Base-by-base conservation (phyloP, 1,284 basidiomycete species). In the Cutaneotrichosporon sp. region DNA sequence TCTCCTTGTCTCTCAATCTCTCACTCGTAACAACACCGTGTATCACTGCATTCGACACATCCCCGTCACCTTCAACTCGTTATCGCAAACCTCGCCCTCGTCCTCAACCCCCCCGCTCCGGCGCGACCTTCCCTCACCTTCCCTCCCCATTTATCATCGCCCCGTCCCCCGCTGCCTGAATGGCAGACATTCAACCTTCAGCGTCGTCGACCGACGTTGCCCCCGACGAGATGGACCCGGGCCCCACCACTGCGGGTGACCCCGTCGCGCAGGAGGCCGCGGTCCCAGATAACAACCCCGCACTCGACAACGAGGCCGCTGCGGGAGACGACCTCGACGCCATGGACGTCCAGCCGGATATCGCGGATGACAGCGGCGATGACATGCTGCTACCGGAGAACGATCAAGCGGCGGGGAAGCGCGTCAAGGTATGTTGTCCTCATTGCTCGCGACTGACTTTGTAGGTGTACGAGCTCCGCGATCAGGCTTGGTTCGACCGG, bases 401-500 rank as follows among this genome's bases (percentile, higher is more conserved):
- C 22, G 65, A 63, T 13, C 62, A 59, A 3, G 54, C 34, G 20
- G 27, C 52, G n/a, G 67, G 67, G 11, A 69, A 67, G 29, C 67
- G 67, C 42, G 67, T 69, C 22, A 69, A 69, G 63, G 67, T 69
- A 29, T 11, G 60, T 59, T 1, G 10, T 18, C n/a, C 29, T 11
- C 11, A 16, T 9, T 29, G 22, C 43, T 18, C 20, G 11, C 13
- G 6, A 22, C 58, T 52, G 31, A 57, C 50, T 8, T 11, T 6
- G 18, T 79, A 95, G 89, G 93, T 97, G 29, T 97, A 97, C 79
- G 89, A 94, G 79, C 87, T 97, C 63, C 85, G 92, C 59, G 90
- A 89, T 60, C 85, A 89, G 62, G 87, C 87, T 57, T 97, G 94
- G 94, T 85, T 89, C 61, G 95, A 97, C 82, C 87, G 92, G 72